Evolutionary conservation across 2,329 filamentous ascomycete genomes (phyloP), one percentile per base, ranked within the genome.

Genomic region (Metarhizium sp.): DNA sequence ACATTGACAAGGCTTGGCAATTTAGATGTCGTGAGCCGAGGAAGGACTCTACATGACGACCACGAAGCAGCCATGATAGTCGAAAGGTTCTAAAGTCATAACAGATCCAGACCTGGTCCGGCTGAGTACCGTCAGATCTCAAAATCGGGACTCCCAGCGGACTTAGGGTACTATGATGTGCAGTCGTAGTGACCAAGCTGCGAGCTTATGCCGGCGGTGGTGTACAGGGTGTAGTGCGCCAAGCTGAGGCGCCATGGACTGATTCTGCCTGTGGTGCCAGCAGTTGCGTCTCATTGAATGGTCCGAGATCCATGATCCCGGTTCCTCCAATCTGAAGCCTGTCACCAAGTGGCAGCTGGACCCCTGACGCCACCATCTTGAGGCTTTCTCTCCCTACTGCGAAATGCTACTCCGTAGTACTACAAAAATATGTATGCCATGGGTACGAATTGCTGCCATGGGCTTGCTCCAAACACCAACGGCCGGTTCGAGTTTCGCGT

Each of bases 251-350:
- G 30, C 50, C 16, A 42, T 30, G 38, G 16, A 29, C 34, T 43
- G 49, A 13, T 32, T 50, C 14, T 30, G 49, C 25, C 25, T 25
- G 25, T 4, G 3, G 18, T 34, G 20, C 48, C 46, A 36, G 53
- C 53, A 46, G 34, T 47, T 56, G 36, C 45, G 53, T 56, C 46
- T 53, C 49, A 55, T 55, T 32, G 50, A 50, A 36, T 38, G 50
- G 53, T 46, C 25, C 45, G 25, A 56, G 50, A 56, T 53, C 45
- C 50, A 50, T 50, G 46, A 56, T 50, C 54, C 50, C 13, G 50
- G 46, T 45, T 16, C 29, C 29, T 6, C 36, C 48, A 50, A 50
- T 38, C 7, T 36, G 50, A 53, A 16, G n/a, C 18, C n/a, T 20
- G 29, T 32, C 36, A 34, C 32, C 7, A 34, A 52, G 47, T 25